These are phyloP conservation scores for Filobasidium wieringae DNA, from an alignment of 768 basidiomycete genomes.

Conservation along the genomic window DNA sequence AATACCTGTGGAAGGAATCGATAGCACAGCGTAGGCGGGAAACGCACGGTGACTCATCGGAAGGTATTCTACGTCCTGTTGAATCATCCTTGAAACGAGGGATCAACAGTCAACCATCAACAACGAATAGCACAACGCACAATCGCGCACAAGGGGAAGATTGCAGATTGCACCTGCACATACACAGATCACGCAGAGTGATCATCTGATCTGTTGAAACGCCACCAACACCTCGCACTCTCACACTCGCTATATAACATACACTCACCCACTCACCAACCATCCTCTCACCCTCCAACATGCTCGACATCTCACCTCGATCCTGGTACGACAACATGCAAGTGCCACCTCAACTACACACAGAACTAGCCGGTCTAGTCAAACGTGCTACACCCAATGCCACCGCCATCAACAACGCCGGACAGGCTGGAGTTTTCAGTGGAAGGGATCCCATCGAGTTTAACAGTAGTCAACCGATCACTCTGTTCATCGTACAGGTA, in stretches of 20 bases:
- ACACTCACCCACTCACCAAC: not conserved
- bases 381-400: not conserved
- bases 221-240: not conserved
- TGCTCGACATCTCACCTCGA: not conserved
- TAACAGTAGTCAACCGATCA: conserved; percentile 40
- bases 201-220: too few species aligned
- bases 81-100: too few species aligned
- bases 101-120: too few species aligned
- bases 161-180: too few species aligned
- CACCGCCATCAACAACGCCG: conserved; percentile 10
- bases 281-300: not conserved
- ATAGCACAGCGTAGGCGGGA: too few species aligned
- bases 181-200: too few species aligned
- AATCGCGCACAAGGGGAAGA: too few species aligned
- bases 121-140: too few species aligned
- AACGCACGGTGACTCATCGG: too few species aligned
- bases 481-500: conserved; percentile 39
- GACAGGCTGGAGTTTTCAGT: conserved; percentile 62
- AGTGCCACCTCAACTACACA: not conserved
- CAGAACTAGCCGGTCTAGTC: not conserved
- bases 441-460: conserved; percentile 61
- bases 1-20: too few species aligned
- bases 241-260: not conserved
- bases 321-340: not conserved
- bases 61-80: too few species aligned